Base-by-base conservation (phyloP, 225 moss, liverwort and hornwort species). In the Straminergon stramineum region DNA sequence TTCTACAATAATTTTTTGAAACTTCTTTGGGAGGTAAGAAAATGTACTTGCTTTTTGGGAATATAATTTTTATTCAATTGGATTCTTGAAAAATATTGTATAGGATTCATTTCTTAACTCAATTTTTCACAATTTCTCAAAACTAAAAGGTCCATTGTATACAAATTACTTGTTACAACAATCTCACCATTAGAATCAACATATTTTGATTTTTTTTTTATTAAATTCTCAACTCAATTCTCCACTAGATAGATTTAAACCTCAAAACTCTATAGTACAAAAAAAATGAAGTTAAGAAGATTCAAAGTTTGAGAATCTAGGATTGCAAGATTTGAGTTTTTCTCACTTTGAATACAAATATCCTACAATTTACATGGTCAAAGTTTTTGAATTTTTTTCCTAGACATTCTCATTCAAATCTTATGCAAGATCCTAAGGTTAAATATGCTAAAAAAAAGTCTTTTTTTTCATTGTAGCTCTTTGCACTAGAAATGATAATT, bases 1-100 rank as follows among this genome's bases (percentile, higher is more conserved):
- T n/a, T 69, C 13, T 69, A n/a, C 19, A 19, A 35, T 10, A 18
- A 3, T 66, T 16, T 66, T 35, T 66, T 65, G 32, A 32, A 64
- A 32, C 31, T 65, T 32, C 8, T 35, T 65, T 35, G 18, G 18
- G 34, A 66, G 18, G 5, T 22, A 21, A 22, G 22, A 22, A 4
- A 69, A 69, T 13, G 13, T n/a, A 69, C 5, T 22, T 22, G 12
- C 2, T n/a, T n/a, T n/a, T 0, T 6, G 0, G 4, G 1, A n/a
- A 22, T 69, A 7, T 11, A n/a, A 22, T 22, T 69, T 19, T 22
- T 7, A 21, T 69, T 69, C 17, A 18, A 35, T 66, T 2, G 0
- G 1, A 18, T 35, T 35, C 10, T 66, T 66, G 10, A 35, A 66
- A 34, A 34, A 17, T 32, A 35, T 66, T 1, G 1, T 10, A 35